These are phyloP conservation scores for Penicillium sp. DNA, from an alignment of 2,329 filamentous ascomycete species.

Conservation along the genomic window DNA sequence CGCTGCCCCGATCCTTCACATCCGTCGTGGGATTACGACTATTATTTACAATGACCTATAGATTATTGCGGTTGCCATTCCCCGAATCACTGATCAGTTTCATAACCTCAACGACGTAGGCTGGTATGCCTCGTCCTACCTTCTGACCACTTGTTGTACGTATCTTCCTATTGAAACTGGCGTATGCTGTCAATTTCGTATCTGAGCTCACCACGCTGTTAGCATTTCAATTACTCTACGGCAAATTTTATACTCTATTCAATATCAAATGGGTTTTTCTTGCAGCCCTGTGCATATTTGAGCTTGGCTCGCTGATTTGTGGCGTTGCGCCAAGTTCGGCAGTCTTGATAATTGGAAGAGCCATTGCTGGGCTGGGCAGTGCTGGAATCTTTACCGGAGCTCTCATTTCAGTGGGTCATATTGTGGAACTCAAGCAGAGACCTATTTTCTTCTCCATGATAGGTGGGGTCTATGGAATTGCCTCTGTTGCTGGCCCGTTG, in stretches of 20 bases:
- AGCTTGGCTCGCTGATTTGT: slow-evolving; percentile 35
- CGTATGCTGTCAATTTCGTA: not conserved
- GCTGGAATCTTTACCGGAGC: slow-evolving; percentile 33
- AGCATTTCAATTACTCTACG: not conserved
- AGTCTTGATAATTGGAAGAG: slow-evolving; percentile 35
- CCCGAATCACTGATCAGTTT: not conserved
- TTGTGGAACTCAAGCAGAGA: slow-evolving; percentile 29
- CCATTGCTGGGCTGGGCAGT: slow-evolving; percentile 33
- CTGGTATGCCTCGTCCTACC: slow-evolving; percentile 24
- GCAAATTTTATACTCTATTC: slow-evolving; percentile 30
- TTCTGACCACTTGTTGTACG: slow-evolving; percentile 29
- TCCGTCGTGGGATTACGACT: not conserved
- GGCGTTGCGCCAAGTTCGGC: slow-evolving; percentile 30
- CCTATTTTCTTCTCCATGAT: slow-evolving; percentile 26
- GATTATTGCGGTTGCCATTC: not conserved
- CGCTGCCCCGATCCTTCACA: not conserved
- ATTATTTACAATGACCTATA: not conserved
- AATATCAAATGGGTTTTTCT: slow-evolving; percentile 37
- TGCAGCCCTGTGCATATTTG: slow-evolving; percentile 34
- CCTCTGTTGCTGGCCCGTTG: not conserved
- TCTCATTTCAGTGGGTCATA: slow-evolving; percentile 33
- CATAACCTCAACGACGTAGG: not conserved
- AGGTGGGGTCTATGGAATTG: not conserved
- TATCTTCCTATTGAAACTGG: not conserved
- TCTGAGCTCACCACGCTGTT: not conserved